phyloP scores from a whole-genome alignment of 148 eudicot genomes.

The Dianthus caryophyllus region DNA sequence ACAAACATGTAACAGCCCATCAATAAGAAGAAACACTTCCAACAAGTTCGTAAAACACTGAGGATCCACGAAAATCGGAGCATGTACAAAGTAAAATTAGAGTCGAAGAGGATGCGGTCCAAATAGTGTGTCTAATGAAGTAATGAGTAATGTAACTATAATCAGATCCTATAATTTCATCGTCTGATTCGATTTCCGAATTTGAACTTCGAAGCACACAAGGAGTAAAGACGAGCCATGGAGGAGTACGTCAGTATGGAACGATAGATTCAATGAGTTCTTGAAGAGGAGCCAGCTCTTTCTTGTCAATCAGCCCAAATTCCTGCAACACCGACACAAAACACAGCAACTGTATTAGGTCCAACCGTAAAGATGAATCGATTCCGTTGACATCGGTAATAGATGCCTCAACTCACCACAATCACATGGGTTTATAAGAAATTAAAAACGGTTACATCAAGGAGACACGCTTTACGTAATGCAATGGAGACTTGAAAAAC shows the following conservation, averaged over 20 bases:
- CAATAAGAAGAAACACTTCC: conserved; percentile 9
- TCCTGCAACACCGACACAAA: conserved; percentile 36
- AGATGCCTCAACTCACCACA: neutral
- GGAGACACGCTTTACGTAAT: too few relatives aligned
- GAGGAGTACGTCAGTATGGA: conserved; percentile 55
- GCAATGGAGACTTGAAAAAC: neutral
- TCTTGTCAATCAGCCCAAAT: conserved; percentile 76
- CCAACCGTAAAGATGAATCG: neutral
- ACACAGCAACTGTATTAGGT: neutral
- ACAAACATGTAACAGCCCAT: neutral
- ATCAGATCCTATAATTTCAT: conserved; percentile 21
- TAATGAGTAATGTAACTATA: conserved; percentile 1
- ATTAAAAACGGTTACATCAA: too few relatives aligned
- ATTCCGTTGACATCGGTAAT: neutral
- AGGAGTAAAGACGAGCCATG: neutral
- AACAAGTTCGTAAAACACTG: neutral
- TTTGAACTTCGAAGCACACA: conserved; percentile 2
- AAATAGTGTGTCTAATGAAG: conserved; percentile 5
- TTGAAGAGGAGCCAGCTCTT: conserved; percentile 82
- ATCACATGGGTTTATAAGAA: neutral
- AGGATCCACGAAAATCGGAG: conserved; percentile 14
- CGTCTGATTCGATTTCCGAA: conserved; percentile 16
- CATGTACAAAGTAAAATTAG: conserved; percentile 17
- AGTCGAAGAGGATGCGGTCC: neutral
- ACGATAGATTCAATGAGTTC: conserved; percentile 78